Evolutionary conservation across 2,329 filamentous ascomycete genomes (phyloP).

Genomic region (Trichoderma simmonsii): DNA sequence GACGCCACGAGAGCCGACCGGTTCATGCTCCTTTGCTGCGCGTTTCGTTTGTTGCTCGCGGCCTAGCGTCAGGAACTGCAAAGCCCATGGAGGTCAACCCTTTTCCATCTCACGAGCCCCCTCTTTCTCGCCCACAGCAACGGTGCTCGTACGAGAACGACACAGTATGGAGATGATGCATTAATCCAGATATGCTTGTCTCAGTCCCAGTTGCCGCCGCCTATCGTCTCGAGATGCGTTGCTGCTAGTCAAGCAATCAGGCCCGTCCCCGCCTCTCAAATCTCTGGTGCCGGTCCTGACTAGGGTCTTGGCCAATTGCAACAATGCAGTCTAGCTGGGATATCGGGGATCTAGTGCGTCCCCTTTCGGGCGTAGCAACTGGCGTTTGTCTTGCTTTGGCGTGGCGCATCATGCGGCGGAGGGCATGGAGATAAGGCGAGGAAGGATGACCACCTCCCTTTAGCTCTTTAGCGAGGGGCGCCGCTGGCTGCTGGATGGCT

Average conservation of each 20-base stretch:
- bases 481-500: neutral
- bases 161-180: neutral
- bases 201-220: neutral
- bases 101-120: neutral
- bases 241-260: neutral
- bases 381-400: constrained; percentile 14
- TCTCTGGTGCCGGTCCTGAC: constrained; percentile 8
- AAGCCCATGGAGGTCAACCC: neutral
- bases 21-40: neutral
- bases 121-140: neutral
- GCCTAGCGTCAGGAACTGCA: neutral
- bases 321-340: neutral
- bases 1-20: neutral
- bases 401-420: constrained; percentile 11
- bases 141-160: neutral
- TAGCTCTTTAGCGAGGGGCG: neutral
- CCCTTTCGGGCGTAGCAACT: constrained; percentile 12
- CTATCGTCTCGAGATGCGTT: neutral
- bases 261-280: neutral
- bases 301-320: constrained; percentile 5
- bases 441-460: neutral
- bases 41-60: neutral
- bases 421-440: neutral
- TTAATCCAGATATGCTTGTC: neutral
- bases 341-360: constrained; percentile 8